Evolutionary conservation across 148 eudicot genomes (phyloP).

Genomic region (Suaeda aralocaspica): DNA sequence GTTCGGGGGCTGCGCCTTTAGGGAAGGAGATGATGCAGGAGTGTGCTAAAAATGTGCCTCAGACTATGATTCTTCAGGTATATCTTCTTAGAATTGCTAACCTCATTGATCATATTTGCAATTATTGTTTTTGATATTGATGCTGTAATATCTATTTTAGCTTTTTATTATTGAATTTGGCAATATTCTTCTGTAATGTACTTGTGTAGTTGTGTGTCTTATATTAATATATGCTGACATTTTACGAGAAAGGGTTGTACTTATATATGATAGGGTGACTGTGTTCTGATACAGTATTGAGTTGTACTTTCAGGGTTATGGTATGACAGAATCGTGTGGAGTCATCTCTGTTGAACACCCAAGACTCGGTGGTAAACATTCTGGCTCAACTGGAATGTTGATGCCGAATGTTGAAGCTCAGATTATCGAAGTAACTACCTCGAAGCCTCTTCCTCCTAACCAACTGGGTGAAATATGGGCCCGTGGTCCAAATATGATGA

Average conservation of each 20-base stretch:
- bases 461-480: conserved; percentile 81
- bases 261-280: background rate
- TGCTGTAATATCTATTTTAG: background rate
- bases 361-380: conserved; percentile 44
- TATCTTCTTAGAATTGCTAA: background rate
- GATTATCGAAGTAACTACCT: conserved; percentile 55
- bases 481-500: conserved; percentile 72
- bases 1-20: conserved; percentile 81
- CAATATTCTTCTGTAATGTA: too few species aligned
- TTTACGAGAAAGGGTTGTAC: too few species aligned
- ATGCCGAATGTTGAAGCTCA: conserved; percentile 59
- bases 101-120: background rate
- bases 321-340: conserved; percentile 86
- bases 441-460: conserved; percentile 68
- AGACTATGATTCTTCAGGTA: conserved; percentile 50
- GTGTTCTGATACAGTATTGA: background rate
- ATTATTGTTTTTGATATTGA: background rate
- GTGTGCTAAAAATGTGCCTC: conserved; percentile 54
- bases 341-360: conserved; percentile 52
- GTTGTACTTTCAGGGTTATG: conserved; percentile 60
- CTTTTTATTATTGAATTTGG: background rate
- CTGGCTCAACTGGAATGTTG: conserved; percentile 69
- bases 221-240: background rate
- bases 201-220: too few species aligned
- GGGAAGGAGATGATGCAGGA: conserved; percentile 75